Percentiles rank a stretch among this genome's conserved stretches.
Evolutionary conservation across 2,329 filamentous ascomycete genomes (phyloP).

Genomic region (Passalora sequoiae): DNA sequence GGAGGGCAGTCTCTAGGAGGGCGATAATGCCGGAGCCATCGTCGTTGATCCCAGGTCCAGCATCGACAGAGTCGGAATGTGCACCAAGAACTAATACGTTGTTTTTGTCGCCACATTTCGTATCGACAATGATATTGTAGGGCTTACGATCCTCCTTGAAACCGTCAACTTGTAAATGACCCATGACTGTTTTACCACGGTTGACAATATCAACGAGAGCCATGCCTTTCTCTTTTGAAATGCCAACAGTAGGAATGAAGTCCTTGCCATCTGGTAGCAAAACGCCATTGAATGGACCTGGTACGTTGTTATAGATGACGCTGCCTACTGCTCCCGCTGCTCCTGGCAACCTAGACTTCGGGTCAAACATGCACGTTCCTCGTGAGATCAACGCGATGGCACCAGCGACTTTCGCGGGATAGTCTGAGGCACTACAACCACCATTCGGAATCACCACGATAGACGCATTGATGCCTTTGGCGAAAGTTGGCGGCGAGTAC

Average conservation of each 20-base stretch:
- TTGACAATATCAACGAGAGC: constrained; percentile 53
- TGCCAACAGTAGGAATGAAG: constrained; percentile 64
- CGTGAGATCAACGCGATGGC: constrained; percentile 67
- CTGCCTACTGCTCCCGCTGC: constrained; percentile 65
- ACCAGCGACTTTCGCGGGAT: constrained; percentile 53
- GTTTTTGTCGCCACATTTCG: constrained; percentile 53
- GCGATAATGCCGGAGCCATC: constrained; percentile 65
- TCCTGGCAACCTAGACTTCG: constrained; percentile 64
- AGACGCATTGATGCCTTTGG: constrained; percentile 53
- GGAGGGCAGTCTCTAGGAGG: constrained; percentile 55
- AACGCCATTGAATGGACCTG: constrained; percentile 47
- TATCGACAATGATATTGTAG: constrained; percentile 58
- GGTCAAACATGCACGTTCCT: constrained; percentile 65
- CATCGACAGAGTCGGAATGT: constrained; percentile 57
- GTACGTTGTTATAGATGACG: constrained; percentile 68
- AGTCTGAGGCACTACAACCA: constrained; percentile 62
- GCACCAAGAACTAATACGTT: constrained; percentile 57
- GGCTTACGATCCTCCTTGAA: constrained; percentile 46
- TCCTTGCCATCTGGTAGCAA: constrained; percentile 56
- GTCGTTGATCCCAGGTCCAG: constrained; percentile 69
- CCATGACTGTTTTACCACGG: constrained; percentile 36
- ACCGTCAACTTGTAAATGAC: constrained; percentile 41
- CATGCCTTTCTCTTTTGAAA: constrained; percentile 56
- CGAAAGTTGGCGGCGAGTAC: constrained; percentile 51
- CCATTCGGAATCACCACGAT: constrained; percentile 55